Evolutionary conservation across 2,329 filamentous ascomycete species (phyloP).

Genomic region (Monilinia vaccinii-corymbosi): DNA sequence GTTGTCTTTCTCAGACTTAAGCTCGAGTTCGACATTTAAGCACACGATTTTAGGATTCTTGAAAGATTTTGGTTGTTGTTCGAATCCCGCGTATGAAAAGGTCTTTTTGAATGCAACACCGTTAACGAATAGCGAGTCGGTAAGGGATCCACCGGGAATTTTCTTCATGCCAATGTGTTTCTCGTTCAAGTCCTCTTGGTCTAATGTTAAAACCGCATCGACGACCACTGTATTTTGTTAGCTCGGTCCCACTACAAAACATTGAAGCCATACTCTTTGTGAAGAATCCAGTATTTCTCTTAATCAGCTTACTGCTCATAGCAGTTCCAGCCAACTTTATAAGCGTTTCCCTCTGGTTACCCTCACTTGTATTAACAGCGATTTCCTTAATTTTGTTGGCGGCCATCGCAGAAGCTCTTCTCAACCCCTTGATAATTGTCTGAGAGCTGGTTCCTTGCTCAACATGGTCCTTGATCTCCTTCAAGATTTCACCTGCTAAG

Average conservation of each 20-base stretch:
- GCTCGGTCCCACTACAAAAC: slow-evolving; percentile 16
- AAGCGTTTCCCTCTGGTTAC: slow-evolving; percentile 78
- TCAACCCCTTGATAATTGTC: slow-evolving; percentile 92
- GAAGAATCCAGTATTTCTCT: slow-evolving; percentile 94
- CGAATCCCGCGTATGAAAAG: slow-evolving; percentile 97
- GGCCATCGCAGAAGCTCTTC: slow-evolving; percentile 79
- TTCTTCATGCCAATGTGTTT: slow-evolving; percentile 98
- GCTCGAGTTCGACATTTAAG: slow-evolving; percentile 92
- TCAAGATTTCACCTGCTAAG: slow-evolving; percentile 92
- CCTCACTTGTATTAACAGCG: slow-evolving; percentile 73
- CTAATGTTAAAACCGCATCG: slow-evolving; percentile 86
- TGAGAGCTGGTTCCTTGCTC: slow-evolving; percentile 96
- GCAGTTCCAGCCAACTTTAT: slow-evolving; percentile 85
- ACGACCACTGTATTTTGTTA: slow-evolving; percentile 68
- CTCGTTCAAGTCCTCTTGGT: slow-evolving; percentile 95
- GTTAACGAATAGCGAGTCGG: slow-evolving; percentile 94
- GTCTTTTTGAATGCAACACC: slow-evolving; percentile 99
- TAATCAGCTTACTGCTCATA: slow-evolving; percentile 99
- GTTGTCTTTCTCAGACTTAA: slow-evolving; percentile 99
- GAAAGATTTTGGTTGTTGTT: slow-evolving; percentile 97
- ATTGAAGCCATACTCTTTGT: slow-evolving; percentile 67
- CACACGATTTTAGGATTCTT: slow-evolving; percentile 92
- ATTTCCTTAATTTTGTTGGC: slow-evolving; percentile 99
- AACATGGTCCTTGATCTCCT: slow-evolving; percentile 92
- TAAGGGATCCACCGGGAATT: slow-evolving; percentile 89